phyloP scores from a whole-genome alignment of 495 filamentous ascomycete species.

The Podospora conica region DNA sequence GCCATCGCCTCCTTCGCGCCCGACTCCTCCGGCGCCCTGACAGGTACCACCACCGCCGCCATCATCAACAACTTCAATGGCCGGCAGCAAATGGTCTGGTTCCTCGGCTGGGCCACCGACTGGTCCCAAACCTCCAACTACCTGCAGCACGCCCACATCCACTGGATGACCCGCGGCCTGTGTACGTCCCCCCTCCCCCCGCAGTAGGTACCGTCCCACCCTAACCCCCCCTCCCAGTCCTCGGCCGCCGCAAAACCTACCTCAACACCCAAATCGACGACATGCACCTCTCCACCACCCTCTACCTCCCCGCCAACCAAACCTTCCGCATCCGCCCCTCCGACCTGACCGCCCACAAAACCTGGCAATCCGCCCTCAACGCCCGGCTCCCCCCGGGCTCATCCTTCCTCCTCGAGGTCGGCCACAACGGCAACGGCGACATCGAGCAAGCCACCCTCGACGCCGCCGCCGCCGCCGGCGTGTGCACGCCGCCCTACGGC shows the following conservation, averaged over 20 bases:
- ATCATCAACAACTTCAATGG: constrained; percentile 56
- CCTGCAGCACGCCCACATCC: constrained; percentile 59
- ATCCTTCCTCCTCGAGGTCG: constrained; percentile 50
- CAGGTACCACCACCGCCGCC: constrained; percentile 40
- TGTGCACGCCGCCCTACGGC: constrained; percentile 16
- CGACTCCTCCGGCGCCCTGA: constrained; percentile 21
- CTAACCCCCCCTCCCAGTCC: constrained; percentile 18
- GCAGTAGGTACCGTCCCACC: neutral
- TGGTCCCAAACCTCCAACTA: constrained; percentile 52
- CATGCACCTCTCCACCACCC: constrained; percentile 52
- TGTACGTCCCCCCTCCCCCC: constrained; percentile 12
- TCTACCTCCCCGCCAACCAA: constrained; percentile 41
- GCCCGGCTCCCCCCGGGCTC: constrained; percentile 50
- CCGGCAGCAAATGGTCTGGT: constrained; percentile 58
- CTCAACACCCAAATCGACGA: constrained; percentile 61
- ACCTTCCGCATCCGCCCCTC: constrained; percentile 45
- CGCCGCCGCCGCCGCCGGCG: constrained; percentile 1
- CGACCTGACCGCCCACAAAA: constrained; percentile 44
- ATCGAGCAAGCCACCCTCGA: constrained; percentile 39
- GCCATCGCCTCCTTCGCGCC: constrained; percentile 47
- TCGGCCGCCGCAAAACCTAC: constrained; percentile 50
- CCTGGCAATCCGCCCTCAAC: constrained; percentile 47
- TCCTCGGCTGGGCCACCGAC: constrained; percentile 48
- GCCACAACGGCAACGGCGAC: constrained; percentile 58
- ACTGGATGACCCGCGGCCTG: constrained; percentile 54